Evolutionary conservation across 805 yeast species (phyloP).

Genomic region (Blastobotrys terrestris): DNA sequence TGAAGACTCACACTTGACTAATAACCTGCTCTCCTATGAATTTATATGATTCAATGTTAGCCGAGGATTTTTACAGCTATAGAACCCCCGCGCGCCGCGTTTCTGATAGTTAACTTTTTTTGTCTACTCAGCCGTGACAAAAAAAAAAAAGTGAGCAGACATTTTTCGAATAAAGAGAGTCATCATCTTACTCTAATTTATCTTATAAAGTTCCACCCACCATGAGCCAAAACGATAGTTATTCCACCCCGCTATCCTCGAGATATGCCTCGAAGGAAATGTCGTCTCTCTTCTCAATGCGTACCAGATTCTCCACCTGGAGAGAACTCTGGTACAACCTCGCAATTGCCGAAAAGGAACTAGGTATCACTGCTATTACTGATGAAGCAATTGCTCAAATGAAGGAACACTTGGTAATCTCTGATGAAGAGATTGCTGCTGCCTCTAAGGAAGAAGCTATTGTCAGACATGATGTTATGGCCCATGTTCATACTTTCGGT

Average conservation of each 20-base stretch:
- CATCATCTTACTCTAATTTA: neutral
- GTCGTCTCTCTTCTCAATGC: slow-evolving; percentile 84
- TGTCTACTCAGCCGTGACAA: neutral
- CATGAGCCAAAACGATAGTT: slow-evolving; percentile 58
- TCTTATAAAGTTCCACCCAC: neutral
- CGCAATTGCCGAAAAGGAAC: slow-evolving; percentile 91
- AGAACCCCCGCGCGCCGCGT: neutral
- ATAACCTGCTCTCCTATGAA: too few species aligned
- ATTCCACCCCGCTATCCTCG: slow-evolving; percentile 88
- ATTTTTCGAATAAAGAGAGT: neutral
- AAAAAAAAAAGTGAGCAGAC: neutral
- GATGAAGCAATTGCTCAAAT: slow-evolving; percentile 90
- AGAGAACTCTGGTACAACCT: slow-evolving; percentile 93
- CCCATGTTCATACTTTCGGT: slow-evolving; percentile 96
- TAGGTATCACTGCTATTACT: slow-evolving; percentile 77
- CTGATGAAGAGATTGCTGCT: slow-evolving; percentile 86
- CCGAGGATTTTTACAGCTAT: neutral
- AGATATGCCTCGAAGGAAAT: slow-evolving; percentile 98
- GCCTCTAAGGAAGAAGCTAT: slow-evolving; percentile 94
- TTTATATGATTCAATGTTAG: too few species aligned
- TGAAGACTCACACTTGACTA: too few species aligned
- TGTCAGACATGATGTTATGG: slow-evolving; percentile 99
- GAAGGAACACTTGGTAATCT: slow-evolving; percentile 67
- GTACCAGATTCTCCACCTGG: slow-evolving; percentile 97
- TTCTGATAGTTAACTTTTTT: neutral